Conservation (phyloP, 2,329 filamentous ascomycete species). For the Cadophora malorum region DNA sequence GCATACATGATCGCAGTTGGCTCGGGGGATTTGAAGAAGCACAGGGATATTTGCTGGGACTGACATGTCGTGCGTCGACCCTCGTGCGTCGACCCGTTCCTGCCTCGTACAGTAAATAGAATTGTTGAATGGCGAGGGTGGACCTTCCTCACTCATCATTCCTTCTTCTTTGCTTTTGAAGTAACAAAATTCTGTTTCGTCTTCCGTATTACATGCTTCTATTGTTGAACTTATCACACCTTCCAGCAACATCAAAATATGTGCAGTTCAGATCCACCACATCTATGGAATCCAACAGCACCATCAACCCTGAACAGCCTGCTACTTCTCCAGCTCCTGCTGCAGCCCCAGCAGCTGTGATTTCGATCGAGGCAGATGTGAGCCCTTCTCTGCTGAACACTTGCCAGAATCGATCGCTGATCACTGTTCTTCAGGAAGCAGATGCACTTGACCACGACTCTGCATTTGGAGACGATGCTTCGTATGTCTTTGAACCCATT, state of each 20-base stretch:
- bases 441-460: conserved; percentile 26
- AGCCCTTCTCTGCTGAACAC: background rate
- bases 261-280: background rate
- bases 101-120: background rate
- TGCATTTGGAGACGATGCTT: conserved; percentile 22
- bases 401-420: background rate
- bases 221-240: background rate
- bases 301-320: background rate
- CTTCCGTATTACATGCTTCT: background rate
- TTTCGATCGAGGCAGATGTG: conserved; percentile 12
- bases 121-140: background rate
- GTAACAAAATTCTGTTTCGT: background rate
- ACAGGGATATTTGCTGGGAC: background rate
- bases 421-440: background rate
- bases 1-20: background rate
- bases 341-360: background rate
- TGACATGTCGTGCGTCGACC: background rate
- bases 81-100: background rate
- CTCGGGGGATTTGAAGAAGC: background rate
- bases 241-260: background rate
- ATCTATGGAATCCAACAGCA: background rate
- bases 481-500: background rate
- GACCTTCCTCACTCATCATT: background rate
- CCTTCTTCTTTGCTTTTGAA: background rate
- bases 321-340: background rate